Evolutionary conservation across 345 rosid species (phyloP), one percentile per base, ranked within the genome.

Genomic region (Hypericum perforatum): DNA sequence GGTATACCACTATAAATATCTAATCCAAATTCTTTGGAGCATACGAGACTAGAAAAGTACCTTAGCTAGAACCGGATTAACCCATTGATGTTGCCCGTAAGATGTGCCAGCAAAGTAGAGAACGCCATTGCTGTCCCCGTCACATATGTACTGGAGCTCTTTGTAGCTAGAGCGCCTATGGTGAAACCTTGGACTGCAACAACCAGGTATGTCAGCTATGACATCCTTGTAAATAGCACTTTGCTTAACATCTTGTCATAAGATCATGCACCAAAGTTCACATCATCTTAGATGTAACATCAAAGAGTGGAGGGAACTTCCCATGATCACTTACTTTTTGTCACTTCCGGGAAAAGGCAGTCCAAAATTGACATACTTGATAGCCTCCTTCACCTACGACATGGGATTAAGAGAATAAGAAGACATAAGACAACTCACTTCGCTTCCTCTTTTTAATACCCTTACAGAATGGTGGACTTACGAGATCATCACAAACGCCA

Each of bases 51-150:
- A 1, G 12, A 52, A 52, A 45, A 40, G 9, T 48, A 89, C 97
- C 97, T 86, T 83, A 41, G 84, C 76, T 46, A 92, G 74, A 66
- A 84, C 91, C 0, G 99, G 99, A 71, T 92, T 92, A 59, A 92
- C 89, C 99, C 99, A 89, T 59, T 70, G 94, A 75, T 92, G 99
- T 65, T 84, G 65, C 52, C 99, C 89, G 10, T 80, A 89, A 13
- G 92, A 88, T 39, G 97, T 92, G 62, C 97, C 99, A 13, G 87
- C 78, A 51, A 73, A 84, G 79, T 82, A 77, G 51, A 92, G 62
- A 48, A 92, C 92, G 58, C 99, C 99, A 62, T 89, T 92, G 80
- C 85, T 82, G 68, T 89, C 99, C n/a, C 99, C 99, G 63, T 89
- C 91, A 63, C 94, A 83, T 62, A 89, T 85, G 76, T 85, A 84